Evolutionary conservation across 495 filamentous ascomycete genomes (phyloP).

Genomic region (Thermochaetoides thermophila): DNA sequence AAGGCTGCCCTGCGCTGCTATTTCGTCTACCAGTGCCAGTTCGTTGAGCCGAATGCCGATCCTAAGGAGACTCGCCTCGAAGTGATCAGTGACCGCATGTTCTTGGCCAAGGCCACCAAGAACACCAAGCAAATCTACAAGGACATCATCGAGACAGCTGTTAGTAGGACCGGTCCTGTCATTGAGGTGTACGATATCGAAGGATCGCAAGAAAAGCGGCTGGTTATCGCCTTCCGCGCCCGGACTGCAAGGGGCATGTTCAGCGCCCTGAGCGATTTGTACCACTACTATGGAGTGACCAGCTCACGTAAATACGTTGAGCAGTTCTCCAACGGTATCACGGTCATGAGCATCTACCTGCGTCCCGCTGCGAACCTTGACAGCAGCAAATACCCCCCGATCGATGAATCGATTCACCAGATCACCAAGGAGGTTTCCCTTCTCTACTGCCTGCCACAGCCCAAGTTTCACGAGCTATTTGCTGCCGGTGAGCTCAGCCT

Average conservation of each 20-base stretch:
- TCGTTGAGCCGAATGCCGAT: slow-evolving; percentile 55
- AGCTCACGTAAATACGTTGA: slow-evolving; percentile 96
- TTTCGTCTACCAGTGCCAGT: slow-evolving; percentile 93
- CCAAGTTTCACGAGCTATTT: slow-evolving; percentile 83
- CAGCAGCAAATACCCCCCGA: slow-evolving; percentile 35
- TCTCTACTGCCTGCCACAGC: slow-evolving; percentile 94
- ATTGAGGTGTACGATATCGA: slow-evolving; percentile 98
- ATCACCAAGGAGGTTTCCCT: slow-evolving; percentile 97
- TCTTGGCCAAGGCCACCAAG: slow-evolving; percentile 84
- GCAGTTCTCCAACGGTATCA: slow-evolving; percentile 97
- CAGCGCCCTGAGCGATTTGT: slow-evolving; percentile 87
- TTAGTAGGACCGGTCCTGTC: slow-evolving; percentile 73
- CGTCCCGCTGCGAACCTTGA: slow-evolving; percentile 46
- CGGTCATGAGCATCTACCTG: slow-evolving; percentile 88
- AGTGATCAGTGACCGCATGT: slow-evolving; percentile 82
- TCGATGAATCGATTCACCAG: slow-evolving; percentile 92
- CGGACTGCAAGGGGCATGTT: slow-evolving; percentile 88
- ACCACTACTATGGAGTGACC: slow-evolving; percentile 96
- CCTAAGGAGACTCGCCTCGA: slow-evolving; percentile 78
- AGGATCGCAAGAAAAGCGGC: slow-evolving; percentile 71
- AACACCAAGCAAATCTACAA: slow-evolving; percentile 94
- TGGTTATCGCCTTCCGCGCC: slow-evolving; percentile 88
- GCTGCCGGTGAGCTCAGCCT: slow-evolving; percentile 76
- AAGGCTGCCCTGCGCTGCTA: slow-evolving; percentile 87
- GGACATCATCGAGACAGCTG: slow-evolving; percentile 74